Evolutionary conservation across 176 grass and related monocot genomes (phyloP).

Genomic region (Eleusine indica): DNA sequence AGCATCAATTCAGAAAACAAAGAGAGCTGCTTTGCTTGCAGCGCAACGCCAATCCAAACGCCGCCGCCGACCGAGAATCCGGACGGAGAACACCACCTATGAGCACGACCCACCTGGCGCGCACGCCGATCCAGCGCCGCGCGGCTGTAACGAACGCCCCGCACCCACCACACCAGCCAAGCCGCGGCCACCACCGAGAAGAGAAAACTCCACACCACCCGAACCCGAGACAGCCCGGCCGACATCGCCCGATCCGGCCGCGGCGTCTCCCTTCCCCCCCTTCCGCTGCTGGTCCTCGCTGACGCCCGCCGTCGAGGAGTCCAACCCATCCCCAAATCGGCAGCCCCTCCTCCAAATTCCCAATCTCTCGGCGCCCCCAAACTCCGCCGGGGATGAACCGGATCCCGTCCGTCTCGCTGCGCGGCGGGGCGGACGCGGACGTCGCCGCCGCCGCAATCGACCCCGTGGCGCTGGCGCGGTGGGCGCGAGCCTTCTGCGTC

Average conservation of each 20-base stretch:
- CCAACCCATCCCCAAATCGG: conserved; percentile 13
- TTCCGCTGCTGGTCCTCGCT: conserved; percentile 25
- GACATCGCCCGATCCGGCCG: conserved; percentile 45
- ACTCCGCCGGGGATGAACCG: conserved; percentile 54
- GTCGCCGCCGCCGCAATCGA: conserved; percentile 36
- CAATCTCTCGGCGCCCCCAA: background rate
- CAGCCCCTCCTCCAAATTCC: background rate
- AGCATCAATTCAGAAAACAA: background rate
- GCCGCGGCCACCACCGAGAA: conserved; percentile 17
- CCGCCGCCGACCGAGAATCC: background rate
- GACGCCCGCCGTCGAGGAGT: conserved; percentile 30
- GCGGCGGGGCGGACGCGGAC: conserved; percentile 38
- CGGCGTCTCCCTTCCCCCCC: background rate
- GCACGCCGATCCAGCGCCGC: conserved; percentile 5
- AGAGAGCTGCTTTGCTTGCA: background rate
- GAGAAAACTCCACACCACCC: background rate
- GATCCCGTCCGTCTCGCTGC: conserved; percentile 66
- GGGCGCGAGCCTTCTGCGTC: conserved; percentile 80
- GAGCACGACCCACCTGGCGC: background rate
- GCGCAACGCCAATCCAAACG: background rate
- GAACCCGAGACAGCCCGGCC: conserved; percentile 7
- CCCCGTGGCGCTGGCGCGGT: conserved; percentile 62
- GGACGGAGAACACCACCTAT: background rate
- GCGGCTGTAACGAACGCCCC: conserved; percentile 11
- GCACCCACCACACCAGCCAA: background rate